phyloP scores from a whole-genome alignment of 78 protist genomes.

The Anaeramoeba flamelloides region DNA sequence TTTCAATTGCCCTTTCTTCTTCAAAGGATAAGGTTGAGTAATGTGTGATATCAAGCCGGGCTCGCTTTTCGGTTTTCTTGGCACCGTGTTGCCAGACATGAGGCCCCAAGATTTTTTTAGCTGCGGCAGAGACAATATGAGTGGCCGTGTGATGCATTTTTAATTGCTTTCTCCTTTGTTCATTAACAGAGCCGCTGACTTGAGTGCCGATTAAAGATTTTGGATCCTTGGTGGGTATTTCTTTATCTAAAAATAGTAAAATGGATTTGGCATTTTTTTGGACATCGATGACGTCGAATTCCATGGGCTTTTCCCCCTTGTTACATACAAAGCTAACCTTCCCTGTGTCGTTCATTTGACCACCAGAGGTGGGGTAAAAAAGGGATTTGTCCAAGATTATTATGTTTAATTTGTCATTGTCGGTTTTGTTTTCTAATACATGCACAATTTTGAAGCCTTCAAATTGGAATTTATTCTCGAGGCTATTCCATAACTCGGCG shows the following conservation, averaged over 20 bases:
- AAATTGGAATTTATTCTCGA: too few species aligned
- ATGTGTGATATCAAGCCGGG: constrained; percentile 25
- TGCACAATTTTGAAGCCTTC: too few species aligned
- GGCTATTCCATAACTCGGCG: too few species aligned
- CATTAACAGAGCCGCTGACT: neutral
- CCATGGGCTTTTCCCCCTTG: neutral
- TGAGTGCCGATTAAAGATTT: neutral
- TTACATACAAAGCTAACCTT: neutral
- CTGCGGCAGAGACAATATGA: constrained; percentile 18
- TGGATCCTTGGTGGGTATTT: neutral
- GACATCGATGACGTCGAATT: constrained; percentile 7
- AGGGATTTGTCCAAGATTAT: constrained; percentile 16
- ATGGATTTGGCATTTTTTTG: neutral
- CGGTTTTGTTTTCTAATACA: neutral
- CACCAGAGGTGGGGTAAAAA: constrained; percentile 31
- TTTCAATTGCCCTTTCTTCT: neutral
- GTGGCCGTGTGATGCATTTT: constrained; percentile 20
- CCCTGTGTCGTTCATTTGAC: constrained; percentile 28
- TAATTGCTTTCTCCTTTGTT: constrained; percentile 8
- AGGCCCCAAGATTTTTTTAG: constrained; percentile 7
- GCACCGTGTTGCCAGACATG: constrained; percentile 28
- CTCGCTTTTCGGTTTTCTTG: constrained; percentile 5
- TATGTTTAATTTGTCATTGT: neutral
- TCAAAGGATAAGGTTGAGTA: constrained; percentile 3
- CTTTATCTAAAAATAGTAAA: neutral